Evolutionary conservation across 139 green algal species (phyloP), one percentile per base, ranked within the genome.

Genomic region (Micractinium sp.): DNA sequence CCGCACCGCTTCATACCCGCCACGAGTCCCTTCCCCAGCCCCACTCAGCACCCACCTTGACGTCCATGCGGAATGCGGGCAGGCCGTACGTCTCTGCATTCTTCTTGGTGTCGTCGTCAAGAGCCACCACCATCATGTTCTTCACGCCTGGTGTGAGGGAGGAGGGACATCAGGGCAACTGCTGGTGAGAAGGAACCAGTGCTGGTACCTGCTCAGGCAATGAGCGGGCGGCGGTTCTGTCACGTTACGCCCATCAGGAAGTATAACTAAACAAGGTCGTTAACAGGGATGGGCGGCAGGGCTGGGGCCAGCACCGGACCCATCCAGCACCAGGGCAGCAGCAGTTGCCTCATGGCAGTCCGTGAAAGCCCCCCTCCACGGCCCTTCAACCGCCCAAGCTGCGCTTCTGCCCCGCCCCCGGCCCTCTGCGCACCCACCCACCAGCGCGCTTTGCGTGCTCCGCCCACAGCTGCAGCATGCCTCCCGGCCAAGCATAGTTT

Each of bases 71-170:
- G 67, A 90, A 88, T 0, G 89, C 94, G 38, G 85, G 69, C 16
- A 94, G 35, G 16, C 92, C 92, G 33, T 81, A 77, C 31, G 80
- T 56, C 82, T 95, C 91, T 0, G 87, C 93, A 71, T 87, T 80
- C 19, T 31, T 78, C 81, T 94, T 91, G 35, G 93, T 95, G 35
- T 92, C 86, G 5, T 96, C 91, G 39, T 98, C 95, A n/a, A 98
- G 93, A 0, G 94, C 94, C 23, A 97, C 91, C 1, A 98, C 93
- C 86, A 98, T 91, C 29, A 92, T 94, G 89, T 98, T 98, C 25
- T 85, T 93, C 12, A 97, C 94, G 9, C 92, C 92, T 56, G 93
- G 9, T 33, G 31, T 27, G 9, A 14, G n/a, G n/a, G 0, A 29
- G 19, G 29, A 56, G 35, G 14, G 23, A 47, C 3, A 14, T n/a